Base-by-base conservation (phyloP, 2,329 filamentous ascomycete species). In the Beauveria medogensis region DNA sequence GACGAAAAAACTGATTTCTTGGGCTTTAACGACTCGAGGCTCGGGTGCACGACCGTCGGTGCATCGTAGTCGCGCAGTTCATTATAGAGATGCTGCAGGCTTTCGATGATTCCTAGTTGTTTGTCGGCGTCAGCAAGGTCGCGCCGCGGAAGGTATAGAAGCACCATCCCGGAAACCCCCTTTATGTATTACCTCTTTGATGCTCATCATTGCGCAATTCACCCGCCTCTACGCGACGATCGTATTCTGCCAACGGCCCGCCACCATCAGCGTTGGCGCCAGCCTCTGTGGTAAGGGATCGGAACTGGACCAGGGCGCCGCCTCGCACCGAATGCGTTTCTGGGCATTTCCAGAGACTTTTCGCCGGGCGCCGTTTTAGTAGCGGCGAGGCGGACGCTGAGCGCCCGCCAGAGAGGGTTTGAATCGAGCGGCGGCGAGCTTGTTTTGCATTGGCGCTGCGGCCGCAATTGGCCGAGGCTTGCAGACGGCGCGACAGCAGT, bases 211-310 rank as follows among this genome's bases (percentile, higher is more conserved):
- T 91, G 65, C 89, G 83, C 65, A 99, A 73, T 54, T 84, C 78
- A 12, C 92, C 91, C 48, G 80, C 77, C 52, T 85, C 79, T 9
- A 99, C 92, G 52, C 93, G 84, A 63, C 82, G 80, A 72, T 97
- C 89, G 73, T 99, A 99, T 74, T 97, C 93, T 65, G 86, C 82
- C 69, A 97, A 81, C 2, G 94, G 94, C 0, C 92, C 92, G 64
- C 78, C 71, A 47, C 74, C 70, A 52, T 77, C 74, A 6, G 63
- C 52, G 41, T 51, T 34, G 26, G 57, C 51, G 20, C 65, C 62
- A 12, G 65, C 66, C 22, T 68, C 68, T 6, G 72, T 73, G 24
- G 71, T 69, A 64, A 73, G 64, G 58, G 67, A 64, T 40, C 70
- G 68, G 18, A 58, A 59, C 24, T 59, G 60, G 28, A 56, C 59